These are phyloP conservation scores for Naegleria fowleri DNA, from an alignment of 208 protist genomes.

Conservation along the genomic window DNA sequence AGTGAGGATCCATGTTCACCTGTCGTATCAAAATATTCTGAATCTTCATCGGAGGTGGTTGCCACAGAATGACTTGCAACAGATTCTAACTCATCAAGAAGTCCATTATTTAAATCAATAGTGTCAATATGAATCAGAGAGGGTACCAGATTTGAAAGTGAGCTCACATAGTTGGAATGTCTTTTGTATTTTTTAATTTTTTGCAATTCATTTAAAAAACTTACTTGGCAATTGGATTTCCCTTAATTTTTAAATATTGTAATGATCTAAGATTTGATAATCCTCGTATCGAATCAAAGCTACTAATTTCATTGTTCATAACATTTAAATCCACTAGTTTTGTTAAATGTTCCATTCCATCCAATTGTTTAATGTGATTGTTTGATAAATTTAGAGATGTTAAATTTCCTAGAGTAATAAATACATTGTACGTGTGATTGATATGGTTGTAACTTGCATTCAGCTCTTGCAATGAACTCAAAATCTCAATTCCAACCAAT, in stretches of 20 bases:
- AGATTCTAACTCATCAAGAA: background rate
- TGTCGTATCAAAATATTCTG: too few species aligned
- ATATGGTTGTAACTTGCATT: background rate
- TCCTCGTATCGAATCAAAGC: background rate
- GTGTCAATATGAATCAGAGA: background rate
- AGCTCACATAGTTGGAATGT: background rate
- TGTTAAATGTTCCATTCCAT: background rate
- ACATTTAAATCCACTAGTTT: slow-evolving; percentile 6
- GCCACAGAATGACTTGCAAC: background rate
- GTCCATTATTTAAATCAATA: background rate
- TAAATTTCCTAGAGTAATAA: background rate
- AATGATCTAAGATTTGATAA: background rate
- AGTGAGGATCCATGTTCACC: too few species aligned
- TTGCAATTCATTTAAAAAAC: too few species aligned
- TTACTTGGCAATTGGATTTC: slow-evolving; percentile 7
- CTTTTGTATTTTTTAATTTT: too few species aligned
- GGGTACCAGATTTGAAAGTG: background rate
- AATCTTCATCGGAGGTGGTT: too few species aligned
- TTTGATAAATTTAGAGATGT: background rate
- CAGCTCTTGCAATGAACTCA: background rate
- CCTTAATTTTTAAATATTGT: background rate
- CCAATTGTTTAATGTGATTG: background rate
- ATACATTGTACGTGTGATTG: background rate
- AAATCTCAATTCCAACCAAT: background rate
- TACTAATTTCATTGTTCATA: background rate